Evolutionary conservation across 805 yeast genomes (phyloP).

Genomic region (Kodamaea sagamina): DNA sequence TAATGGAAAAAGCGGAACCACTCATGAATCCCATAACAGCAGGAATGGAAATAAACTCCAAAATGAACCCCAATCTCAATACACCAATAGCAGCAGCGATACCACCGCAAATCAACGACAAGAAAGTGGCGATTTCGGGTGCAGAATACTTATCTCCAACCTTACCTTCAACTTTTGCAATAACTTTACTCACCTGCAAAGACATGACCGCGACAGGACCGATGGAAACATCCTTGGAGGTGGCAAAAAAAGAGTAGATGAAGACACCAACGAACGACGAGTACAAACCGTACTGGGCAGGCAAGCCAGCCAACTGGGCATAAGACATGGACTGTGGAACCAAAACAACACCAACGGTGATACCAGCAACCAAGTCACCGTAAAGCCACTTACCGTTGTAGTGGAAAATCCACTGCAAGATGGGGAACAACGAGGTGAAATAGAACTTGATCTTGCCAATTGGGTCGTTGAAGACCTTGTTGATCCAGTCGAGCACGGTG

Average conservation of each 20-base stretch:
- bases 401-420: slow-evolving; percentile 79
- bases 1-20: slow-evolving; percentile 86
- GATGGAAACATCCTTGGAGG: slow-evolving; percentile 91
- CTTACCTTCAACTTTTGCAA: slow-evolving; percentile 56
- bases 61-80: slow-evolving; percentile 80
- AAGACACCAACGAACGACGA: slow-evolving; percentile 91
- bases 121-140: slow-evolving; percentile 76
- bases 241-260: slow-evolving; percentile 87
- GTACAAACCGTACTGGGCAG: slow-evolving; percentile 84
- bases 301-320: slow-evolving; percentile 80
- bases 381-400: slow-evolving; percentile 79
- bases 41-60: slow-evolving; percentile 86
- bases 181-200: slow-evolving; percentile 75
- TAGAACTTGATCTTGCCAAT: slow-evolving; percentile 46
- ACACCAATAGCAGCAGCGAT: slow-evolving; percentile 82
- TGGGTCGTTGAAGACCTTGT: slow-evolving; percentile 39
- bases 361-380: slow-evolving; percentile 86
- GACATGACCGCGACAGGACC: slow-evolving; percentile 99
- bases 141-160: slow-evolving; percentile 50
- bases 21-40: slow-evolving; percentile 95
- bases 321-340: slow-evolving; percentile 97
- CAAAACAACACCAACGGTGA: slow-evolving; percentile 88
- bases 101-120: slow-evolving; percentile 82
- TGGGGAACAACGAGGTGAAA: slow-evolving; percentile 70
- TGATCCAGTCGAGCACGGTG: slow-evolving; percentile 35